Evolutionary conservation across 371 early-diverging fungal species (phyloP).

Genomic region (Hamiltosporidium tvaerminnensis): DNA sequence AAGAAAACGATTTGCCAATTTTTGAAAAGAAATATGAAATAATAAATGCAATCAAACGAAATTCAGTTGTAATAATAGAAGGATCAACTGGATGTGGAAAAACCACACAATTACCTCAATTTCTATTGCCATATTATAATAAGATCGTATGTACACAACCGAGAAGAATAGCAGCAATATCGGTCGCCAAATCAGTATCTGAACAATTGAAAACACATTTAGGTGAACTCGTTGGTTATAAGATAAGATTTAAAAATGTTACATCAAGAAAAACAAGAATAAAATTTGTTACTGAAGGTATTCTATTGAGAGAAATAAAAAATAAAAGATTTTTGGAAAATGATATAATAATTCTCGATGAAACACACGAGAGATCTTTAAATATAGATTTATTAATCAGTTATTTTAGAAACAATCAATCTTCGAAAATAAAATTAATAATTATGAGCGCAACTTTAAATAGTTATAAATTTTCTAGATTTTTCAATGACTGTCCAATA

Average conservation of each 20-base stretch:
- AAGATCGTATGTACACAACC: slow-evolving; percentile 92
- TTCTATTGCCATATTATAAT: slow-evolving; percentile 78
- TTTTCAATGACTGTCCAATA: too few species aligned
- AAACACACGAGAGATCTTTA: slow-evolving; percentile 90
- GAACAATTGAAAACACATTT: slow-evolving; percentile 64
- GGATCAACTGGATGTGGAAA: slow-evolving; percentile 96
- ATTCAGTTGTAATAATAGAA: slow-evolving; percentile 69
- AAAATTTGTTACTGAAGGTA: slow-evolving; percentile 97
- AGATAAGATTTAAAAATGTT: slow-evolving; percentile 77
- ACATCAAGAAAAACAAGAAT: slow-evolving; percentile 61
- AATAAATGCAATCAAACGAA: slow-evolving; percentile 57
- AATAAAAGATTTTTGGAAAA: slow-evolving; percentile 66
- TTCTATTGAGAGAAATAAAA: slow-evolving; percentile 67
- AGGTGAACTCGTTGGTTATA: slow-evolving; percentile 52
- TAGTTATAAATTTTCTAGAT: too few species aligned
- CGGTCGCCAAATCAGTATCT: slow-evolving; percentile 79
- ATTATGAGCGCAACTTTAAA: slow-evolving; percentile 74
- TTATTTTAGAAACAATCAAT: slow-evolving; percentile 58
- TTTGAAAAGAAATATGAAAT: neutral
- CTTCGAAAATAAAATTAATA: slow-evolving; percentile 63
- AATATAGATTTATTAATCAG: slow-evolving; percentile 91
- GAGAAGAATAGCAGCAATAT: slow-evolving; percentile 92
- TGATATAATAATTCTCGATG: slow-evolving; percentile 83
- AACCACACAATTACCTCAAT: slow-evolving; percentile 87
- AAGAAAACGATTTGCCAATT: neutral